phyloP scores from a whole-genome alignment of 2,329 filamentous ascomycete genomes.

The Gremmenia infestans region DNA sequence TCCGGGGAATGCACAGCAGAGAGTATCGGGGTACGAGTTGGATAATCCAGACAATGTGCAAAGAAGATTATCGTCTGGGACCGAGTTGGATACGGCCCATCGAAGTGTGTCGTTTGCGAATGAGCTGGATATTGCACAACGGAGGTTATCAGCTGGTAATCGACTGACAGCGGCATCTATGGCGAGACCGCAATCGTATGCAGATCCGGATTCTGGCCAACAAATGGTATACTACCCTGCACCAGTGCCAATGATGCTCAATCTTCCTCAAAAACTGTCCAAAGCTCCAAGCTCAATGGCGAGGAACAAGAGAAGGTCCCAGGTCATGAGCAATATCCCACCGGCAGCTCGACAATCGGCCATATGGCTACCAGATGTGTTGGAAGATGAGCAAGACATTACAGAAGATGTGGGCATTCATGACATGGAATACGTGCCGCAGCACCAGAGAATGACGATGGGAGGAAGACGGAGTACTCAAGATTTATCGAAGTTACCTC shows the following conservation, averaged over 20 bases:
- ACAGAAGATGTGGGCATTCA: slow-evolving; percentile 22
- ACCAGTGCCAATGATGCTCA: slow-evolving; percentile 88
- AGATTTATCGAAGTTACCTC: slow-evolving; percentile 57
- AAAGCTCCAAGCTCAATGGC: slow-evolving; percentile 60
- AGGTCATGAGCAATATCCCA: slow-evolving; percentile 63
- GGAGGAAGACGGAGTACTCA: slow-evolving; percentile 28
- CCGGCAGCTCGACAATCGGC: slow-evolving; percentile 37
- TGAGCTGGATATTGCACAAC: slow-evolving; percentile 11
- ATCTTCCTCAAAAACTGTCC: slow-evolving; percentile 82
- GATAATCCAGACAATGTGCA: neutral
- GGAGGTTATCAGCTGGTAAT: slow-evolving; percentile 14
- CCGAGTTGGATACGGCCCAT: slow-evolving; percentile 7
- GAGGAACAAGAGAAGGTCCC: slow-evolving; percentile 66
- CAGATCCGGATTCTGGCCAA: slow-evolving; percentile 62
- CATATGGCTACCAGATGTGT: slow-evolving; percentile 32
- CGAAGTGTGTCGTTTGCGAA: slow-evolving; percentile 1
- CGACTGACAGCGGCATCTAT: slow-evolving; percentile 19
- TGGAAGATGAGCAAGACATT: slow-evolving; percentile 22
- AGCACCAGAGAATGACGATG: slow-evolving; percentile 31
- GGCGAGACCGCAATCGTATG: slow-evolving; percentile 49
- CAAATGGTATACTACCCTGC: slow-evolving; percentile 94
- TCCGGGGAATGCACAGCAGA: slow-evolving; percentile 1
- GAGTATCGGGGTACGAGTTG: slow-evolving; percentile 11
- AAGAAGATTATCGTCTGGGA: slow-evolving; percentile 12
- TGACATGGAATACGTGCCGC: slow-evolving; percentile 29